A percentile compares a stretch with the other conserved stretches of the same genome.
phyloP scores from a whole-genome alignment of 148 eudicot species.

The Gaultheria prostrata region DNA sequence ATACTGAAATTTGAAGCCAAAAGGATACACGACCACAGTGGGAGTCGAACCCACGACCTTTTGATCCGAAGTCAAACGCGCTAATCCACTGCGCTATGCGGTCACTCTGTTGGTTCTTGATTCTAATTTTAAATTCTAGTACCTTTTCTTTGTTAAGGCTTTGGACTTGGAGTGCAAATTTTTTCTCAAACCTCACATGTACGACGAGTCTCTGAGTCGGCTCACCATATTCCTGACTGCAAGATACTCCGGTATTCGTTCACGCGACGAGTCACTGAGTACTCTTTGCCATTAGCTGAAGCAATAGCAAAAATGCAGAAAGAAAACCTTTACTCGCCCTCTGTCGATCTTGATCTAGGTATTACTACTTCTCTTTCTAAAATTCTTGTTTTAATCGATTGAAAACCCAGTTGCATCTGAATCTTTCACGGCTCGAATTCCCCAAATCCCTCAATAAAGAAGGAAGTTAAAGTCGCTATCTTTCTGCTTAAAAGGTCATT shows the following conservation, averaged over 20 bases:
- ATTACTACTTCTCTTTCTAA: neutral
- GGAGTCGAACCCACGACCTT: slow-evolving; percentile 79
- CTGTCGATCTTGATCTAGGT: neutral
- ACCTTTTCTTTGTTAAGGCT: too few species aligned
- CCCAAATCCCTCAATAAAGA: neutral
- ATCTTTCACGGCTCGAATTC: neutral
- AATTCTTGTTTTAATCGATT: neutral
- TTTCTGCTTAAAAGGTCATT: neutral
- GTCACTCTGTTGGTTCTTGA: neutral
- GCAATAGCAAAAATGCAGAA: neutral
- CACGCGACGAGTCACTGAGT: neutral
- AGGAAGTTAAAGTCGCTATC: neutral
- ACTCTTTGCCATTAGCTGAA: neutral
- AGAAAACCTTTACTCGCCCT: neutral
- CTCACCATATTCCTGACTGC: too few species aligned
- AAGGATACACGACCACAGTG: slow-evolving; percentile 44
- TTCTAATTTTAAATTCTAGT: neutral
- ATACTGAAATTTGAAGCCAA: neutral
- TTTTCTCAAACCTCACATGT: too few species aligned
- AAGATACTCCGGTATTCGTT: neutral
- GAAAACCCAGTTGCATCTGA: neutral
- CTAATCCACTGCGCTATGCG: slow-evolving; percentile 84
- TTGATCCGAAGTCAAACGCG: slow-evolving; percentile 81
- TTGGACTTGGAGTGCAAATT: too few species aligned
- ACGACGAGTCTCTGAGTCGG: too few species aligned